Evolutionary conservation across 768 basidiomycete genomes (phyloP).

Genomic region (Tricholomella constricta): DNA sequence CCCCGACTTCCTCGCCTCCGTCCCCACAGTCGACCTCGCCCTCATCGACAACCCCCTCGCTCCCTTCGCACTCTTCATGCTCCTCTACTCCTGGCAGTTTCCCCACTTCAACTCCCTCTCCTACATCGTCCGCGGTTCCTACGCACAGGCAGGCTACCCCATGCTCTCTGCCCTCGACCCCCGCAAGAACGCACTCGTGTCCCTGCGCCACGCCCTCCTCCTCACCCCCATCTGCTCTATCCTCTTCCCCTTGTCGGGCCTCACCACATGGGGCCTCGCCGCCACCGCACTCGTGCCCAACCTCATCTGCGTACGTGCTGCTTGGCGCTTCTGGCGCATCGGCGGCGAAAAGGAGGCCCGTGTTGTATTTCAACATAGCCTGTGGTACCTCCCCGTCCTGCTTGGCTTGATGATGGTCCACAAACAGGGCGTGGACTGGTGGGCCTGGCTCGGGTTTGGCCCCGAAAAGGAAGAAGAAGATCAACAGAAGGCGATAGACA

Average conservation of each 20-base stretch:
- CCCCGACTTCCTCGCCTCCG: constrained; percentile 55
- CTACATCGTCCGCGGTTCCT: constrained; percentile 81
- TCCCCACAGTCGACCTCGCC: constrained; percentile 41
- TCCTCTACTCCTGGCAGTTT: constrained; percentile 97
- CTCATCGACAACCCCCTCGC: constrained; percentile 79
- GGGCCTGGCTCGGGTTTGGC: constrained; percentile 55
- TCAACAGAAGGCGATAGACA: neutral
- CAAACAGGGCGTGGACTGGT: constrained; percentile 85
- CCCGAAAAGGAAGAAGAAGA: constrained; percentile 23
- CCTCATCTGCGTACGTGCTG: constrained; percentile 61
- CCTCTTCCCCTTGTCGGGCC: constrained; percentile 83
- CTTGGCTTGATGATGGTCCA: constrained; percentile 94
- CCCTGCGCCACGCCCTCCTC: constrained; percentile 78
- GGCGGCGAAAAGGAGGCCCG: constrained; percentile 80
- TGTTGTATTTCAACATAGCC: constrained; percentile 71
- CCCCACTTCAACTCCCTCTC: constrained; percentile 97
- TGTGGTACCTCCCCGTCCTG: constrained; percentile 91
- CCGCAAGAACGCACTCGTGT: constrained; percentile 78
- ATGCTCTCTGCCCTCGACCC: constrained; percentile 90
- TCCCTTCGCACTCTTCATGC: constrained; percentile 75
- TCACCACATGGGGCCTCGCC: constrained; percentile 92
- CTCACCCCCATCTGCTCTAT: constrained; percentile 78
- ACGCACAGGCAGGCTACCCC: constrained; percentile 90
- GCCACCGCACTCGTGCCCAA: constrained; percentile 79
- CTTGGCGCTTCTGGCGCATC: constrained; percentile 72